Base-by-base conservation (phyloP, 2,329 filamentous ascomycete genomes). In the Fusarium beomiforme region DNA sequence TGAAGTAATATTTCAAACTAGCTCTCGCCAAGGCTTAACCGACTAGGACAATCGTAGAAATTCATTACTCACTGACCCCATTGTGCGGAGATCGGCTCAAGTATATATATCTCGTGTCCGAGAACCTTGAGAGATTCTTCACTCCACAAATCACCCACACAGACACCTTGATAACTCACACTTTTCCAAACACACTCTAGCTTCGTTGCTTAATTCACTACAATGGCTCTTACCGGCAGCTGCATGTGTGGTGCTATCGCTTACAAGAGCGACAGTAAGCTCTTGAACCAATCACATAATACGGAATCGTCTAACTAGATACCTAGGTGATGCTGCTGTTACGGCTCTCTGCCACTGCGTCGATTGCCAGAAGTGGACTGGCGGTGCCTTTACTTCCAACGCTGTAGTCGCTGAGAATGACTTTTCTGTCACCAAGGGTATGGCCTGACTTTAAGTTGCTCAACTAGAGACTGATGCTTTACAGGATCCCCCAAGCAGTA, bases 351-450 rank as follows among this genome's bases (percentile, higher is more conserved):
- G 87, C 77, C 85, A 88, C 73, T 87, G 86, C 75, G 71, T 75
- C 16, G 86, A 88, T 66, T 88, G 86, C 75, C 86, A 88, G 69
- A 88, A 89, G 79, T 86, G 84, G 84, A 83, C 85, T 12, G 86
- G 87, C 41, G 80, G 84, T n/a, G 82, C 86, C 17, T 89, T 83
- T 75, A 88, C 87, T 34, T 84, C 86, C 73, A 89, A 89, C 75
- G 82, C 82, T 13, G 80, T 88, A 5, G 82, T 89, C 5, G 81
- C 85, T 7, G 81, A 84, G 19, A 75, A 76, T 12, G 77, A 77
- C 29, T 87, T 89, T 78, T 81, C 81, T 34, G 79, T 88, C 26
- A 86, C 82, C 51, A 84, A 86, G 73, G 86, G 84, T 83, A 73
- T 16, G 21, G 13, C 6, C 24, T 6, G 1, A 23, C 13, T 21